Conservation (phyloP, 1,284 basidiomycete species). For the Porogramme epimiltina region DNA sequence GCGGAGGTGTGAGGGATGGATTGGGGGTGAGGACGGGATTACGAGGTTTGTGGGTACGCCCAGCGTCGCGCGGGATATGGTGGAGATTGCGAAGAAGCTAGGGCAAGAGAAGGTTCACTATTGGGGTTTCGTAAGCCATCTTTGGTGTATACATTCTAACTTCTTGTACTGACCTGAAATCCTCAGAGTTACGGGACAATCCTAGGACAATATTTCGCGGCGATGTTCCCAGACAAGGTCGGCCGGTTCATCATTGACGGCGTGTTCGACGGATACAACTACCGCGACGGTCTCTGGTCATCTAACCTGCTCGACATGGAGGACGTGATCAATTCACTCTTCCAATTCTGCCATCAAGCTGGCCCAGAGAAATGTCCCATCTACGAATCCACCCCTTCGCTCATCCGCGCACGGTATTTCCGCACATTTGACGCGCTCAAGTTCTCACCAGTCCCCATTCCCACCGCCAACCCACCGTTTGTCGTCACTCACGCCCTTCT, state of each 20-base stretch:
- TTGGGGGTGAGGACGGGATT: conserved; percentile 30
- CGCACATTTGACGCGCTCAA: conserved; percentile 30
- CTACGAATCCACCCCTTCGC: conserved; percentile 33
- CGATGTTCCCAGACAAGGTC: conserved; percentile 48
- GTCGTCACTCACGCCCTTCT: conserved; percentile 20
- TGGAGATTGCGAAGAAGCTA: conserved; percentile 45
- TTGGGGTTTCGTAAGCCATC: conserved; percentile 51
- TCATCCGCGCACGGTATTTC: conserved; percentile 28
- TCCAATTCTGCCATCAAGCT: conserved; percentile 37
- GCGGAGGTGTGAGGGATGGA: conserved; percentile 9
- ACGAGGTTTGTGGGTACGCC: conserved; percentile 44
- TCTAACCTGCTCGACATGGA: conserved; percentile 28
- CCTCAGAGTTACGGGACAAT: conserved; percentile 44
- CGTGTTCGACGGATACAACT: conserved; percentile 30
- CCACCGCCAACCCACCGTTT: conserved; percentile 15
- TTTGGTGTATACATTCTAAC: neutral
- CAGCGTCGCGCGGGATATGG: conserved; percentile 51
- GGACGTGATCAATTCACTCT: conserved; percentile 34
- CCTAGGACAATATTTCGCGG: conserved; percentile 44
- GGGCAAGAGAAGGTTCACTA: conserved; percentile 49
- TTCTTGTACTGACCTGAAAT: too few relatives aligned
- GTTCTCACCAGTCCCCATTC: conserved; percentile 28
- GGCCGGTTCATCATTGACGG: conserved; percentile 38
- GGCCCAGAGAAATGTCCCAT: conserved; percentile 41
- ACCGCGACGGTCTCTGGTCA: conserved; percentile 22